Percentiles rank a stretch among this genome's conserved stretches.
These are phyloP conservation scores for Turritis glabra DNA, from an alignment of 345 rosid species.

Conservation along the genomic window DNA sequence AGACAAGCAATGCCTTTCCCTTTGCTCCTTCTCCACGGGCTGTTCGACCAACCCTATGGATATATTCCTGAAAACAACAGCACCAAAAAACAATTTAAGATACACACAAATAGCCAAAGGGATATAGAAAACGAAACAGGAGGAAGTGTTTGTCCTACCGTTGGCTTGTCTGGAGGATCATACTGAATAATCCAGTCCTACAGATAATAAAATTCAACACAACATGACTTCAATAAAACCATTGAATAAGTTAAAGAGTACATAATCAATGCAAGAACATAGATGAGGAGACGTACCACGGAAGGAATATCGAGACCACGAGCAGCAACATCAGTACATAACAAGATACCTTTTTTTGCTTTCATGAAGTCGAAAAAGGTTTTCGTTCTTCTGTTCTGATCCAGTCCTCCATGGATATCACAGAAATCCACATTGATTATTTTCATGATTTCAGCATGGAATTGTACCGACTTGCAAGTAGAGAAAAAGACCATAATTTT, in stretches of 20 bases:
- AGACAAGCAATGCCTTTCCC: constrained; percentile 90
- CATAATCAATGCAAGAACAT: not conserved
- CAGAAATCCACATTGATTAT: constrained; percentile 72
- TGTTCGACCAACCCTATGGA: constrained; percentile 98
- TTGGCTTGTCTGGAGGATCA: constrained; percentile 99
- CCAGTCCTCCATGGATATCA: constrained; percentile 93
- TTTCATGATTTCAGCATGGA: constrained; percentile 82
- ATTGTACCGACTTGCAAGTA: constrained; percentile 94
- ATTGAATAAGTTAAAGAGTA: not conserved
- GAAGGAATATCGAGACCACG: constrained; percentile 99
- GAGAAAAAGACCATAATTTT: constrained; percentile 99
- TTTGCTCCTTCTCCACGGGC: constrained; percentile 99
- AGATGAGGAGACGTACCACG: constrained; percentile 57
- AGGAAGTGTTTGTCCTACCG: constrained; percentile 41
- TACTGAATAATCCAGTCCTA: constrained; percentile 99
- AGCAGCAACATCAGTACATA: constrained; percentile 98
- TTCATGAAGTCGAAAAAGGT: constrained; percentile 95
- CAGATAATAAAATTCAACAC: constrained; percentile 25
- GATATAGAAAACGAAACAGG: not conserved
- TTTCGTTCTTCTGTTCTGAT: constrained; percentile 86
- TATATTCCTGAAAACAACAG: constrained; percentile 71
- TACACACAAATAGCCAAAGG: not conserved
- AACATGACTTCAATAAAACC: not conserved
- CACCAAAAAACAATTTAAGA: constrained; percentile 11
- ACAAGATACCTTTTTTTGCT: constrained; percentile 88